Evolutionary conservation across 139 green algal genomes (phyloP).

Genomic region (Trebouxia sp.): DNA sequence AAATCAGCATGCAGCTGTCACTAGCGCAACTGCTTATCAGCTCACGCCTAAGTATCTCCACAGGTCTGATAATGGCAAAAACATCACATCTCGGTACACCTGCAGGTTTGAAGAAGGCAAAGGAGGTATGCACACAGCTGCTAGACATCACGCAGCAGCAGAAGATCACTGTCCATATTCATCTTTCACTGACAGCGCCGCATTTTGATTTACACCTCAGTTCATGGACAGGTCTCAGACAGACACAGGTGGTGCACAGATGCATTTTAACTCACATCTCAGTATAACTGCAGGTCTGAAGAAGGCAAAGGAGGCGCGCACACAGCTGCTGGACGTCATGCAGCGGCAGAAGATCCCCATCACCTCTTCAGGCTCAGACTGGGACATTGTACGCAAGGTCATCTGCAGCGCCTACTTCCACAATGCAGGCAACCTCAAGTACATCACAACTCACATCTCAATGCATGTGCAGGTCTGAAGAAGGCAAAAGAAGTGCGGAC

Average conservation of each 20-base stretch:
- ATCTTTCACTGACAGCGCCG: constrained; percentile 93
- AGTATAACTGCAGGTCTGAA: constrained; percentile 74
- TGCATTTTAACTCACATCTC: too few species aligned
- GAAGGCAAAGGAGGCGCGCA: constrained; percentile 85
- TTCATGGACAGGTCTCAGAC: constrained; percentile 75
- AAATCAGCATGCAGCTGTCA: too few species aligned
- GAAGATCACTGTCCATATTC: constrained; percentile 84
- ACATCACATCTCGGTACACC: too few species aligned
- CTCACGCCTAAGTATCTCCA: too few species aligned
- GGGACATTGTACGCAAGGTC: constrained; percentile 94
- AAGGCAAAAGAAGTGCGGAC: constrained; percentile 86
- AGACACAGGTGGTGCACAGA: constrained; percentile 84
- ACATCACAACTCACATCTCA: too few species aligned
- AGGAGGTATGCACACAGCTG: constrained; percentile 85
- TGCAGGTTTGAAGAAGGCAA: constrained; percentile 85
- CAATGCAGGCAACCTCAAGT: constrained; percentile 94
- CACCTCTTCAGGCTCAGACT: constrained; percentile 75
- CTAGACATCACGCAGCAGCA: constrained; percentile 95
- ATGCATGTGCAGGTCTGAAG: constrained; percentile 67
- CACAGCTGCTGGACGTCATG: constrained; percentile 96
- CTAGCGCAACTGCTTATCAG: too few species aligned
- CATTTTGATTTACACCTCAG: too few species aligned
- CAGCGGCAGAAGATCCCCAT: constrained; percentile 84
- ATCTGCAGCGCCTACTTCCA: constrained; percentile 98
- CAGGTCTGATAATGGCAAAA: too few species aligned